Conservation (phyloP, 768 basidiomycete genomes). For the Harrya chromipes region DNA sequence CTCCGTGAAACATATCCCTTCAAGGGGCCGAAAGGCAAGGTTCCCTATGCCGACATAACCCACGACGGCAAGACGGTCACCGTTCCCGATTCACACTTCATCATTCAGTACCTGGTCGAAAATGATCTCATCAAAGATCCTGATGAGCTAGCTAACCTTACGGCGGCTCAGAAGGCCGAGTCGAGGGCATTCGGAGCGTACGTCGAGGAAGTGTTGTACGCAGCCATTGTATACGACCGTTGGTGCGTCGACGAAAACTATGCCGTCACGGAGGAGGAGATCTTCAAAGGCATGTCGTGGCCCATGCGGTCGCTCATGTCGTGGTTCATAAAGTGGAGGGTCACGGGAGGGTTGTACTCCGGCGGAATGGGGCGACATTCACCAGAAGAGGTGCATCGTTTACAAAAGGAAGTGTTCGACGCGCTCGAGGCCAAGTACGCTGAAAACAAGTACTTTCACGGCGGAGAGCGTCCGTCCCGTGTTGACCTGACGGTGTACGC, state of each 20-base stretch:
- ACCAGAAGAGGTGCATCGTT: slow-evolving; percentile 28
- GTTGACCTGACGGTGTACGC: slow-evolving; percentile 30
- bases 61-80: slow-evolving; percentile 19
- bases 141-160: slow-evolving; percentile 25
- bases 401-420: slow-evolving; percentile 30
- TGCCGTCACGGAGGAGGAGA: slow-evolving; percentile 9
- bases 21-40: slow-evolving; percentile 33
- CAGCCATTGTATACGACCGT: slow-evolving; percentile 28
- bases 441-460: slow-evolving; percentile 26
- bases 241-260: slow-evolving; percentile 31
- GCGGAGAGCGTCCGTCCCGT: slow-evolving; percentile 22
- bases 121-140: slow-evolving; percentile 25
- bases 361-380: slow-evolving; percentile 32
- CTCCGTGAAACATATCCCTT: slow-evolving; percentile 22
- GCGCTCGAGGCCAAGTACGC: slow-evolving; percentile 30
- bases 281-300: slow-evolving; percentile 14
- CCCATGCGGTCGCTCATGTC: slow-evolving; percentile 21
- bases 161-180: slow-evolving; percentile 28
- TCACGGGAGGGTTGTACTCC: slow-evolving; percentile 14
- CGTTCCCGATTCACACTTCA: slow-evolving; percentile 34
- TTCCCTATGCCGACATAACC: slow-evolving; percentile 31
- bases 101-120: slow-evolving; percentile 30
- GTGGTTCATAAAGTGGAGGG: slow-evolving; percentile 22
- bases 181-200: slow-evolving; percentile 35
- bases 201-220: slow-evolving; percentile 31